Evolutionary conservation across 2,329 filamentous ascomycete genomes (phyloP), one percentile per base, ranked within the genome.

Genomic region (Colletotrichum noveboracense): DNA sequence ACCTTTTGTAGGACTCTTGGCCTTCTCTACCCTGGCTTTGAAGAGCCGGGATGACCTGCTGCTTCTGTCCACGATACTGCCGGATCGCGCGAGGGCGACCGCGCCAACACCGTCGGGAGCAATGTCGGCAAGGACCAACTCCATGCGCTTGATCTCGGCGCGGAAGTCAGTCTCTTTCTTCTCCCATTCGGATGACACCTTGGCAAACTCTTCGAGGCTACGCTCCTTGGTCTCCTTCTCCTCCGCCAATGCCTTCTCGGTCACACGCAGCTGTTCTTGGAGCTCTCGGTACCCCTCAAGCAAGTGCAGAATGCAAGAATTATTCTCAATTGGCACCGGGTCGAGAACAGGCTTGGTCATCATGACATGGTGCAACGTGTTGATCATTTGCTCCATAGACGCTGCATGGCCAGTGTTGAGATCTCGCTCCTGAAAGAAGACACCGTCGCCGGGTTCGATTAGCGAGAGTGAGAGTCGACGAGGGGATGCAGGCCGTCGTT

Each of bases 381-480:
- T 87, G 18, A 85, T 82, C 80, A 89, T 85, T 78, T 87, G 86
- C 55, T 86, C 80, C 43, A 88, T 68, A 9, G 83, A 86, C 8
- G 87, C 87, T n/a, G 83, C 86, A 66, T 86, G 83, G 81, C 84
- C 85, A 4, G 80, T 75, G 24, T 80, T 75, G 24, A 78, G 66
- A 18, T 83, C 80, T 28, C 66, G 65, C 21, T 75, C 48, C 64
- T 60, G 72, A 12, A 60, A 77, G 32, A 56, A 60, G 32, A 68
- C 18, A 30, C 18, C 38, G 24, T 66, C 70, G 14, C 21, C 13
- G 12, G 30, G 36, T 16, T 64, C 56, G 21, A 21, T 70, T 10
- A 34, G 34, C 4, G 64, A 64, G 26, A 55, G 64, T 28, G 64
- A 60, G 7, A 60, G 21, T 18, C 10, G 56, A 32, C 21, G 56